Evolutionary conservation across 176 grass and related monocot species (phyloP), one percentile per base, ranked within the genome.

Genomic region (Aechmea fasciata): DNA sequence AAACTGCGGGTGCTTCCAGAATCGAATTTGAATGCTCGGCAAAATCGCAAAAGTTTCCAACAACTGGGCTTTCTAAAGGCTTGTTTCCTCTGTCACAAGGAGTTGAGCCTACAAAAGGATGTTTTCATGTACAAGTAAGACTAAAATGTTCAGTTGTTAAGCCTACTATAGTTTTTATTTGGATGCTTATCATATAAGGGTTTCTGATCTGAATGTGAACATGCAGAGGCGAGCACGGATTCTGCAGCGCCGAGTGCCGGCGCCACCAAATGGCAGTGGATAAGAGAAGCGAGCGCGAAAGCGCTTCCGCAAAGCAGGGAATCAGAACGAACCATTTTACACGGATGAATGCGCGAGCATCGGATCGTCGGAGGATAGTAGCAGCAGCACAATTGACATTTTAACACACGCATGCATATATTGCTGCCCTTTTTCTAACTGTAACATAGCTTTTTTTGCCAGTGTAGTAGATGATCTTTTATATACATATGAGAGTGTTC

Each of bases 61-160:
- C 63, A 62, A n/a, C 52, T 80, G 1, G 77, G 78, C 57, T 91
- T 96, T 70, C 23, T 96, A 18, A 88, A 91, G 71, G 3, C 24
- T 76, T 96, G 91, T 73, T 81, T 71, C 69, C 73, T 81, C 68
- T 96, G 91, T 77, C 72, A 83, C 49, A 85, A 51, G 73, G 73
- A 74, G 68, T 71, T 96, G 41, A 70, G 63, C 67, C 70, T 64
- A 64, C 53, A 68, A 59, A 85, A 80, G 91, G 87, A 96, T 81
- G 77, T 91, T 13, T 96, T 88, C 49, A 81, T 96, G 51, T 91
- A 91, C 74, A 96, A 85, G 90, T 92, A 81, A 82, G 47, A 71
- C 28, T 2, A 3, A 11, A 10, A 33, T 17, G 57, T 23, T 57
- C 3, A 48, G 18, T 78, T 33, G 14, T 0, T 47, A 13, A 63